phyloP scores from a whole-genome alignment of 805 yeast genomes.

The Lipomyces oligophaga region DNA sequence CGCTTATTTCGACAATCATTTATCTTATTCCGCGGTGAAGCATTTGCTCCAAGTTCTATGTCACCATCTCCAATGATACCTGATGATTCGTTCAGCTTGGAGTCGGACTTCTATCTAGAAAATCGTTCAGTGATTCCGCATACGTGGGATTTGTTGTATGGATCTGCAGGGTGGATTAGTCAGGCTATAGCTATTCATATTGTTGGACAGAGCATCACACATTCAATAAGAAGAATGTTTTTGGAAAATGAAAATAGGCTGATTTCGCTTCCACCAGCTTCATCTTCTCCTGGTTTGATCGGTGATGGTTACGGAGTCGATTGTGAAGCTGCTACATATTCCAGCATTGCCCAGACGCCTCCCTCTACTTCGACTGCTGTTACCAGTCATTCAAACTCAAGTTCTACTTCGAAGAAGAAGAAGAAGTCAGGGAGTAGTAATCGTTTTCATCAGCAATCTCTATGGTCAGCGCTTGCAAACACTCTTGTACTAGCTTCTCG shows the following conservation, averaged over 20 bases:
- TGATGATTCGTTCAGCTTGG: conserved; percentile 1
- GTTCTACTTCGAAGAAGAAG: conserved; percentile 32
- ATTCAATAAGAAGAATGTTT: conserved; percentile 33
- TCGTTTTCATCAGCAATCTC: conserved; percentile 33
- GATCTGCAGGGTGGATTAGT: conserved; percentile 33
- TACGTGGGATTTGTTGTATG: conserved; percentile 31
- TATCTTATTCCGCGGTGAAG: conserved; percentile 23
- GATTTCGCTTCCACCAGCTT: conserved; percentile 25
- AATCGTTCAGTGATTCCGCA: conserved; percentile 25
- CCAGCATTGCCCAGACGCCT: background rate
- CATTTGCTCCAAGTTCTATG: conserved; percentile 11
- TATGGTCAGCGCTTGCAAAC: conserved; percentile 39
- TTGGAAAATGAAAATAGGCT: conserved; percentile 27
- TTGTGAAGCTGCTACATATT: conserved; percentile 16
- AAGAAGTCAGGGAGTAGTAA: conserved; percentile 30
- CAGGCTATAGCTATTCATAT: conserved; percentile 38
- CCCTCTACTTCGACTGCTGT: conserved; percentile 22
- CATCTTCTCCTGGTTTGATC: conserved; percentile 20
- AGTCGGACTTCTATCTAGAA: conserved; percentile 11
- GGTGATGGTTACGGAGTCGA: conserved; percentile 25
- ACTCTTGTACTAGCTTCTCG: conserved; percentile 37
- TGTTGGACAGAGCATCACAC: conserved; percentile 34
- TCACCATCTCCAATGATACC: conserved; percentile 4
- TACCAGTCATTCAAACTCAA: conserved; percentile 26
- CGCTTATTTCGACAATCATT: conserved; percentile 28